Conservation (phyloP, 768 basidiomycete genomes). For the Vararia minispora region DNA sequence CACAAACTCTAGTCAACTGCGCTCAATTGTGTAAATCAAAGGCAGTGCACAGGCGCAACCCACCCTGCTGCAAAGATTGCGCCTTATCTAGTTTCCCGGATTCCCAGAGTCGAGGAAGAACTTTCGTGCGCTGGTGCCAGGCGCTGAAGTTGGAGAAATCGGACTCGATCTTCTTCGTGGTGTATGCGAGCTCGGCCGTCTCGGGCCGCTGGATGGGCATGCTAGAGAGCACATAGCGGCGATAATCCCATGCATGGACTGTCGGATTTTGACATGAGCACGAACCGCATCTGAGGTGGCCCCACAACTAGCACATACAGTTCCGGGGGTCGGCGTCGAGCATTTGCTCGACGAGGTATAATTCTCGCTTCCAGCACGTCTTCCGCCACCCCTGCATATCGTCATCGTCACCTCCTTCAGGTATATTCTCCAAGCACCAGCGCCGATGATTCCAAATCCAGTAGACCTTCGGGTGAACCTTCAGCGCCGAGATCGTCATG, state of each 20-base stretch:
- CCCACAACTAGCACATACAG: slow-evolving; percentile 43
- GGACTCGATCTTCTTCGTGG: slow-evolving; percentile 79
- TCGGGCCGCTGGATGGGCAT: slow-evolving; percentile 50
- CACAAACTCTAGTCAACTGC: slow-evolving; percentile 64
- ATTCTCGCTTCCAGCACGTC: slow-evolving; percentile 73
- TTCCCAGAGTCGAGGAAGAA: slow-evolving; percentile 58
- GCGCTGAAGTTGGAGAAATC: slow-evolving; percentile 98
- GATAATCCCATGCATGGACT: slow-evolving; percentile 96
- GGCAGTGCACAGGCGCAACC: slow-evolving; percentile 10
- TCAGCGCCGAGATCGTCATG: slow-evolving; percentile 73
- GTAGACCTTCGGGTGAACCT: slow-evolving; percentile 88
- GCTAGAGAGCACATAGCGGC: slow-evolving; percentile 70
- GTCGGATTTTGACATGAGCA: slow-evolving; percentile 4
- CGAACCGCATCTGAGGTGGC: neutral
- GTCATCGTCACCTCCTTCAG: slow-evolving; percentile 51
- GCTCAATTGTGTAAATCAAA: neutral
- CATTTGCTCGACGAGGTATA: slow-evolving; percentile 86
- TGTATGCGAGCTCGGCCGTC: slow-evolving; percentile 71
- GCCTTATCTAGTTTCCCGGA: slow-evolving; percentile 37
- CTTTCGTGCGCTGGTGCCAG: slow-evolving; percentile 94
- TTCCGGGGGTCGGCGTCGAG: slow-evolving; percentile 86
- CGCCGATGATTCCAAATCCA: slow-evolving; percentile 98
- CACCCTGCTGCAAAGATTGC: slow-evolving; percentile 62
- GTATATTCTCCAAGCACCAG: slow-evolving; percentile 89
- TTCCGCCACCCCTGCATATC: slow-evolving; percentile 61